A percentile compares a stretch with the other conserved stretches of the same genome.
These are phyloP conservation scores for Ophiostoma montium DNA, from an alignment of 2,329 filamentous ascomycete genomes.

Conservation along the genomic window DNA sequence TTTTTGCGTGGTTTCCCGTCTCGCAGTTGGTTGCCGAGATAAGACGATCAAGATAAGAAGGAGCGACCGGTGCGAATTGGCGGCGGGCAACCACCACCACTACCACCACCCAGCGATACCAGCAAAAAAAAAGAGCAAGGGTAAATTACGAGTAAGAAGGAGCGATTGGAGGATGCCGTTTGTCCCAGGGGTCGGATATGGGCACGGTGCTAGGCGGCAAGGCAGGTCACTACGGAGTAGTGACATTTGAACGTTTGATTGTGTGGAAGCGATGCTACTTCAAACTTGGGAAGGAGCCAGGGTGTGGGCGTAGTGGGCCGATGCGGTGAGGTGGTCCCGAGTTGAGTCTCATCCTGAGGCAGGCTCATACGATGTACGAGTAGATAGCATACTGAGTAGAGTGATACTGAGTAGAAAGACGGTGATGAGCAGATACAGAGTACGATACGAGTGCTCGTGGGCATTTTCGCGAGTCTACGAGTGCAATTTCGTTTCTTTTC, in stretches of 20 bases:
- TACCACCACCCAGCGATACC: not conserved
- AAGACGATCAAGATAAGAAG: not conserved
- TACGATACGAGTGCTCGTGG: too few species aligned
- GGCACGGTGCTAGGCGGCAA: too few species aligned
- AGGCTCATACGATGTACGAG: too few species aligned
- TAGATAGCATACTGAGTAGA: too few species aligned
- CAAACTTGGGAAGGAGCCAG: not conserved
- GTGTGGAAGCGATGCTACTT: not conserved
- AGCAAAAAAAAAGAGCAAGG: not conserved
- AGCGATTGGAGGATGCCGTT: not conserved
- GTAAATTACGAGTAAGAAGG: not conserved
- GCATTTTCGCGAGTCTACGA: too few species aligned
- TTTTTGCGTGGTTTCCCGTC: too few species aligned
- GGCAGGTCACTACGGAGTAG: too few species aligned
- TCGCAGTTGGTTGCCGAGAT: not conserved
- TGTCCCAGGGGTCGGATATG: too few species aligned
- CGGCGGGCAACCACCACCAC: not conserved
- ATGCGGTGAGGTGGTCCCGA: not conserved
- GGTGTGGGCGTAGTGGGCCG: constrained; percentile 3
- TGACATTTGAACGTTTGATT: not conserved
- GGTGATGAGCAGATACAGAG: too few species aligned
- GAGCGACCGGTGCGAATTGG: not conserved
- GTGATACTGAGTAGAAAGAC: too few species aligned
- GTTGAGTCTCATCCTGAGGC: too few species aligned
- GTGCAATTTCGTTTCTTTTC: too few species aligned